These are phyloP conservation scores for Penicillium bialowiezense DNA, from an alignment of 495 filamentous ascomycete genomes.

Conservation along the genomic window DNA sequence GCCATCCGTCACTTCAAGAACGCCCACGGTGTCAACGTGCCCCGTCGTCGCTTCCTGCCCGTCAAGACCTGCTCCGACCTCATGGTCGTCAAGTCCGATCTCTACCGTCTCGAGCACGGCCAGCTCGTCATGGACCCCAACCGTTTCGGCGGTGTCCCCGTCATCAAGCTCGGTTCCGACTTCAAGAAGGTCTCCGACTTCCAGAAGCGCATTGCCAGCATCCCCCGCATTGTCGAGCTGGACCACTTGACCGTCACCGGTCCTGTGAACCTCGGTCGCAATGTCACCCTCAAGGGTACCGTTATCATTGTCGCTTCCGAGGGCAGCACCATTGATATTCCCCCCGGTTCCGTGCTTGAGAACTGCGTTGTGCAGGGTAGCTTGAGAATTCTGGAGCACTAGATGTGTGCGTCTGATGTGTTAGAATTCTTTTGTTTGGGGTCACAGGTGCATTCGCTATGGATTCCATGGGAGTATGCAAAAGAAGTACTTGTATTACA, in stretches of 20 bases:
- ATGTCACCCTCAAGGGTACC: conserved; percentile 96
- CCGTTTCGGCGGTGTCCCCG: conserved; percentile 95
- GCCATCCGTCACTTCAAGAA: conserved; percentile 99
- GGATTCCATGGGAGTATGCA: conserved; percentile 31
- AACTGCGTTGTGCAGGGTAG: conserved; percentile 99
- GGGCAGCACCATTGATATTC: conserved; percentile 96
- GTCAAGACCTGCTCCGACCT: conserved; percentile 99
- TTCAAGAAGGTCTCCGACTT: conserved; percentile 99
- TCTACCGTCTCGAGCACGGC: conserved; percentile 99
- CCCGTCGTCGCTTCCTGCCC: conserved; percentile 94
- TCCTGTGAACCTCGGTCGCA: conserved; percentile 91
- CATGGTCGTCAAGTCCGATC: conserved; percentile 99
- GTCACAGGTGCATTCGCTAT: conserved; percentile 32
- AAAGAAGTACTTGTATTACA: conserved; percentile 31
- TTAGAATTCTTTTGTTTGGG: conserved; percentile 4
- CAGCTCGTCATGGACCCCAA: conserved; percentile 93
- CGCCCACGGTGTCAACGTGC: conserved; percentile 98
- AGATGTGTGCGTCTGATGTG: conserved; percentile 21
- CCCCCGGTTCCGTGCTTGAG: conserved; percentile 92
- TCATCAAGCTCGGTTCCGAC: conserved; percentile 98
- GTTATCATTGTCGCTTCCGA: conserved; percentile 99
- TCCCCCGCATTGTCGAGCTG: conserved; percentile 96
- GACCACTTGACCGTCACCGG: conserved; percentile 98
- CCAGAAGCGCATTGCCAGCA: conserved; percentile 94
- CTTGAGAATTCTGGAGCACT: conserved; percentile 92